phyloP scores from a whole-genome alignment of 257 asterid species.

The Lycium barbarum region DNA sequence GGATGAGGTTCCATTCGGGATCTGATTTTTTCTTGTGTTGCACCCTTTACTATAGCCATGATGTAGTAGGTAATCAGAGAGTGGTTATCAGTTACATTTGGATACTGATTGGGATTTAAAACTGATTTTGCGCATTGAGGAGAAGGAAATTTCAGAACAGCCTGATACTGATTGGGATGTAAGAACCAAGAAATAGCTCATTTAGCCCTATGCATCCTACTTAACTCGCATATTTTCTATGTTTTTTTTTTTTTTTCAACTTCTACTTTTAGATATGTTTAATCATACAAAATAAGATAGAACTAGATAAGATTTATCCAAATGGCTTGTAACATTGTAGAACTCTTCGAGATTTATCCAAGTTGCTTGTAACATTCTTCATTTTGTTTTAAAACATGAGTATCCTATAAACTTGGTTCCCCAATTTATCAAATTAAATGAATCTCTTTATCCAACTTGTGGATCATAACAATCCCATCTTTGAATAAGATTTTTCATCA shows the following conservation, averaged over 20 bases:
- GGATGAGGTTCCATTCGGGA: neutral
- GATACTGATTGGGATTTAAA: neutral
- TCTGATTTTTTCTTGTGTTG: conserved; percentile 15
- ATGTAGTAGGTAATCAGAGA: neutral
- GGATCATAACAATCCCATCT: neutral
- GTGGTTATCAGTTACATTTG: neutral
- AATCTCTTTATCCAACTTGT: conserved; percentile 18
- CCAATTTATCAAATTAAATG: neutral
- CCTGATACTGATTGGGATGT: neutral
- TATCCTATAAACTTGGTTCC: conserved; percentile 18
- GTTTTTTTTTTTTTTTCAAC: too few species aligned
- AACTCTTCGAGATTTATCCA: neutral
- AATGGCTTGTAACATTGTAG: neutral
- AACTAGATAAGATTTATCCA: neutral
- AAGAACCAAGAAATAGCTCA: conserved; percentile 18
- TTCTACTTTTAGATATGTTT: too few species aligned
- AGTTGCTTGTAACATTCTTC: neutral
- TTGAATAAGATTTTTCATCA: neutral
- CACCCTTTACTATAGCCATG: conserved; percentile 5
- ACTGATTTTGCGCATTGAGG: neutral
- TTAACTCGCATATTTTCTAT: neutral
- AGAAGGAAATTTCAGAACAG: neutral
- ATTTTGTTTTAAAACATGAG: neutral
- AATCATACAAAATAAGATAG: neutral
- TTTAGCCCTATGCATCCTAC: neutral